Evolutionary conservation across 495 filamentous ascomycete species (phyloP).

Genomic region (Amphirosellinia nigrospora): DNA sequence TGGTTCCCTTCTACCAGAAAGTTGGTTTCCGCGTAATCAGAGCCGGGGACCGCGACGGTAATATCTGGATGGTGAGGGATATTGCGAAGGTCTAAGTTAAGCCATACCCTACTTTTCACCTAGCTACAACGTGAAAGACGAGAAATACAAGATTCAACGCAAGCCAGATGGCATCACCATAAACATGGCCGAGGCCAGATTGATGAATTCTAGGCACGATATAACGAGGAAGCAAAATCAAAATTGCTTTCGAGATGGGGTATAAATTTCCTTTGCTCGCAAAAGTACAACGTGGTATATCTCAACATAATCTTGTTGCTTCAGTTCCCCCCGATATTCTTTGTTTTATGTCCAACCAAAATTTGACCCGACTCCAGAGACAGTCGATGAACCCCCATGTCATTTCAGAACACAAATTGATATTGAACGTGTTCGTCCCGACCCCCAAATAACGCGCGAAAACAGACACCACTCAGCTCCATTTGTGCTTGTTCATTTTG

Average conservation of each 20-base stretch:
- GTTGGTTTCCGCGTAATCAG: conserved; percentile 47
- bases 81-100: conserved; percentile 6
- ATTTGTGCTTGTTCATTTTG: conserved; percentile 21
- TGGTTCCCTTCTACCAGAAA: conserved; percentile 50
- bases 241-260: neutral
- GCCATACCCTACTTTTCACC: neutral
- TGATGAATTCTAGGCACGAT: neutral
- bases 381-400: neutral
- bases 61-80: conserved; percentile 47
- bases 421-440: neutral
- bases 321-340: conserved; percentile 19
- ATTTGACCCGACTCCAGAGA: conserved; percentile 6
- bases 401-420: neutral
- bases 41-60: conserved; percentile 41
- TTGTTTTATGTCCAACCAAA: conserved; percentile 11
- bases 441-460: neutral
- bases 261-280: conserved; percentile 1
- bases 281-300: conserved; percentile 15
- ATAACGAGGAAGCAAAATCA: neutral
- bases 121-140: too few species aligned
- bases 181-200: neutral
- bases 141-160: too few species aligned
- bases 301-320: conserved; percentile 5
- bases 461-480: conserved; percentile 20
- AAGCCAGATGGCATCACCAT: neutral